Percentiles rank a stretch among this genome's conserved stretches.
phyloP scores from a whole-genome alignment of 495 filamentous ascomycete genomes.

The Aspergillus affinis region DNA sequence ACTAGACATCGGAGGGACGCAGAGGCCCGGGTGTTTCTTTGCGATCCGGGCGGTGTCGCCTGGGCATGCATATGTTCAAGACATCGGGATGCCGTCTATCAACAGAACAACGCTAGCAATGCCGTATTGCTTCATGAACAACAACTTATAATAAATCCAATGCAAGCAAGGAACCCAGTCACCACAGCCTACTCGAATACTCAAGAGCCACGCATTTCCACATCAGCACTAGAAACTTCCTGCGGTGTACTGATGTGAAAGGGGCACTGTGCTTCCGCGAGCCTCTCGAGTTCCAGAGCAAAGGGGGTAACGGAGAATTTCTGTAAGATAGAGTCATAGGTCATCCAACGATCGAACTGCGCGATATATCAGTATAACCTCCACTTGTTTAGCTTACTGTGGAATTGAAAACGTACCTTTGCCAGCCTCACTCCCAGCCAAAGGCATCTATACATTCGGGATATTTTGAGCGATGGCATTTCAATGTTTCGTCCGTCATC shows the following conservation, averaged over 20 bases:
- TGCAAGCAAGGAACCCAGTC: neutral
- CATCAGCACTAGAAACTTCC: conserved; percentile 2
- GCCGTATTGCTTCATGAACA: neutral
- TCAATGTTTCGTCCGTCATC: conserved; percentile 79
- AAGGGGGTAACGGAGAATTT: conserved; percentile 34
- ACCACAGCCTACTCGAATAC: neutral
- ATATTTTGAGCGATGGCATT: conserved; percentile 59
- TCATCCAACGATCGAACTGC: conserved; percentile 45
- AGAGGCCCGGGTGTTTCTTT: neutral
- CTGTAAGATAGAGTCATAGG: conserved; percentile 25
- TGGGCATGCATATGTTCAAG: neutral
- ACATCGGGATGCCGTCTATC: no score
- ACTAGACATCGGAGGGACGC: neutral
- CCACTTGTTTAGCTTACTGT: neutral
- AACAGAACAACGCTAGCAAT: neutral
- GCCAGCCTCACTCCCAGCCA: conserved; percentile 68
- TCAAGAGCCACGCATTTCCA: conserved; percentile 17
- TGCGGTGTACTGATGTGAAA: conserved; percentile 11
- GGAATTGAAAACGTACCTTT: conserved; percentile 35
- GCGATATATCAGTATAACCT: neutral
- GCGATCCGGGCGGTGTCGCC: neutral
- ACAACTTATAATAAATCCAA: neutral
- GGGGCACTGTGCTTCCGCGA: conserved; percentile 23
- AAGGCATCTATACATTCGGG: conserved; percentile 69
- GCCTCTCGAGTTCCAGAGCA: conserved; percentile 25